These are phyloP conservation scores for Tylopilus sp. DNA, from an alignment of 1,284 basidiomycete species.

Conservation along the genomic window DNA sequence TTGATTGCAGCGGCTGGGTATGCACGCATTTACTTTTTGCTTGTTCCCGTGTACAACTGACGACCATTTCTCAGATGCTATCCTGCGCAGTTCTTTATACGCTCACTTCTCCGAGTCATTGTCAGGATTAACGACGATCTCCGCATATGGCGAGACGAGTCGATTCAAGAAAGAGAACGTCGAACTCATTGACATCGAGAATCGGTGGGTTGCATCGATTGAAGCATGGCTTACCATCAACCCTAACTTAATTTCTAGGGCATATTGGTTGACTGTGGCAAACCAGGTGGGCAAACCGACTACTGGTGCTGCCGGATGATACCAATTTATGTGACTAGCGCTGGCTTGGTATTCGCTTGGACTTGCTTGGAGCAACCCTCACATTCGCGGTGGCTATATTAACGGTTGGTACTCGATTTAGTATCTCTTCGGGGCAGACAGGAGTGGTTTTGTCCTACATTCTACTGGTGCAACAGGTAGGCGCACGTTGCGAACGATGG, in stretches of 20 bases:
- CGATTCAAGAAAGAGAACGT: slow-evolving; percentile 77
- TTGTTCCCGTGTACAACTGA: background rate
- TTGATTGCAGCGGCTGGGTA: slow-evolving; percentile 47
- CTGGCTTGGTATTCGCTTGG: slow-evolving; percentile 87
- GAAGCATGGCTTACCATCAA: background rate
- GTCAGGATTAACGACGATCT: slow-evolving; percentile 79
- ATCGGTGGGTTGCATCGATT: slow-evolving; percentile 45
- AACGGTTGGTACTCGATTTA: slow-evolving; percentile 69
- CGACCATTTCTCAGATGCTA: slow-evolving; percentile 42
- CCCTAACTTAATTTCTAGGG: slow-evolving; percentile 39
- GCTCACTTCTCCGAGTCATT: slow-evolving; percentile 89
- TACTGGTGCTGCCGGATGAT: background rate
- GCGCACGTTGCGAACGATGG: slow-evolving; percentile 12
- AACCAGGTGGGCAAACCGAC: slow-evolving; percentile 54
- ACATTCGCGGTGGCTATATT: slow-evolving; percentile 80
- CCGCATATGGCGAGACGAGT: slow-evolving; percentile 73
- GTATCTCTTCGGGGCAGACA: slow-evolving; percentile 75
- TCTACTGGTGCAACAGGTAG: slow-evolving; percentile 62
- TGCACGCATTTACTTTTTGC: slow-evolving; percentile 4
- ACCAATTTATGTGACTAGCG: slow-evolving; percentile 46
- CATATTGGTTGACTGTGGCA: slow-evolving; percentile 81
- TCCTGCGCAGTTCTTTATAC: slow-evolving; percentile 67
- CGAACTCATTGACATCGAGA: slow-evolving; percentile 81
- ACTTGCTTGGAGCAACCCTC: slow-evolving; percentile 76
- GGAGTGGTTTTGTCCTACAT: slow-evolving; percentile 76